Evolutionary conservation across 306 rosid genomes (phyloP).

Genomic region (Corylus avellana): DNA sequence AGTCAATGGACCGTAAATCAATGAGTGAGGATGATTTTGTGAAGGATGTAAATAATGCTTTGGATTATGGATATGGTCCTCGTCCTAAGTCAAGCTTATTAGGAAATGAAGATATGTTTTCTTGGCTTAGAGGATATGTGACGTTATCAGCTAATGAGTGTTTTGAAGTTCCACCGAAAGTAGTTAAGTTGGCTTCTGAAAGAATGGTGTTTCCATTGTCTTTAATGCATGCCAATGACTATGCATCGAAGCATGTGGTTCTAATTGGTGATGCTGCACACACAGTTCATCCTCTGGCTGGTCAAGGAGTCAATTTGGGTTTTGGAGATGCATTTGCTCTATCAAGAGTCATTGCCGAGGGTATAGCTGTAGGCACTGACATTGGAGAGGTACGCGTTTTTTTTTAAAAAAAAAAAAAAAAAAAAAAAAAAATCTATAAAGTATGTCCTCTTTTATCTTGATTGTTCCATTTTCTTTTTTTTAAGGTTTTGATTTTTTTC

Average conservation of each 20-base stretch:
- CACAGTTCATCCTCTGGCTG: conserved; percentile 94
- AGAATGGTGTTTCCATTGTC: conserved; percentile 85
- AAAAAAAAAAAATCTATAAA: not conserved
- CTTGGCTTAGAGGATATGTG: conserved; percentile 62
- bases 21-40: conserved; percentile 59
- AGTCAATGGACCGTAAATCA: conserved; percentile 56
- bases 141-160: conserved; percentile 50
- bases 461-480: not conserved
- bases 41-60: conserved; percentile 64
- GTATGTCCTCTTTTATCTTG: not conserved
- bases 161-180: conserved; percentile 83
- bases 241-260: conserved; percentile 68
- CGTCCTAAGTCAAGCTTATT: conserved; percentile 57
- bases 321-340: conserved; percentile 83
- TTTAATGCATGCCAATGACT: conserved; percentile 70
- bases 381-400: conserved; percentile 69
- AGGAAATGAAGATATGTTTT: conserved; percentile 53
- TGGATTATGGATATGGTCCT: conserved; percentile 77
- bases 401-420: no score
- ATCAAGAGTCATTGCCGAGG: conserved; percentile 74
- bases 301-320: conserved; percentile 96
- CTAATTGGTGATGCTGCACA: conserved; percentile 95
- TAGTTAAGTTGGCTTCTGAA: conserved; percentile 64
- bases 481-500: not conserved
- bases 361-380: conserved; percentile 74